A percentile compares a stretch with the other conserved stretches of the same genome.
Evolutionary conservation across 495 filamentous ascomycete genomes (phyloP).

Genomic region (Cladorrhinum samala): DNA sequence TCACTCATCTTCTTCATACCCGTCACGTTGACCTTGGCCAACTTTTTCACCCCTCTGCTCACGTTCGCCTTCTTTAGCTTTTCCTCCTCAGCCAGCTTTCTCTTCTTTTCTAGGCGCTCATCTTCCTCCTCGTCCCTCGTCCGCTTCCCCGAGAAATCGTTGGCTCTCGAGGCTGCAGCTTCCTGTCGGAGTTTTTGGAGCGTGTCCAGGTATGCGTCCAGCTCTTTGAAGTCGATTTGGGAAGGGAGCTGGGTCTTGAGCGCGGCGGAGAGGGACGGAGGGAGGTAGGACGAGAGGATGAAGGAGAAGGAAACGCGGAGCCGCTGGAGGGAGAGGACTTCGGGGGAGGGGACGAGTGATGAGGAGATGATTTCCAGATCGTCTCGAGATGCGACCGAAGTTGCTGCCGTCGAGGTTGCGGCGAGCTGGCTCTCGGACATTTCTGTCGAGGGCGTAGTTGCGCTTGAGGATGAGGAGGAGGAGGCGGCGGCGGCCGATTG

Average conservation of each 20-base stretch:
- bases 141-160: conserved; percentile 74
- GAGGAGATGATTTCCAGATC: conserved; percentile 22
- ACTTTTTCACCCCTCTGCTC: conserved; percentile 64
- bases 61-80: conserved; percentile 59
- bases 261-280: conserved; percentile 41
- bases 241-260: conserved; percentile 46
- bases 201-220: conserved; percentile 60
- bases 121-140: conserved; percentile 66
- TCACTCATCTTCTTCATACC: conserved; percentile 98
- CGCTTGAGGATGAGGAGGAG: too few relatives aligned
- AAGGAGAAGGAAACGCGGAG: conserved; percentile 72
- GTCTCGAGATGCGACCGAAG: conserved; percentile 30
- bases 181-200: conserved; percentile 61
- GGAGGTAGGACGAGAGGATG: conserved; percentile 65
- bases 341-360: conserved; percentile 44
- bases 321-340: conserved; percentile 57
- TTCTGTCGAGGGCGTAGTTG: too few relatives aligned
- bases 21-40: conserved; percentile 80
- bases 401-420: conserved; percentile 35
- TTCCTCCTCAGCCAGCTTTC: conserved; percentile 57
- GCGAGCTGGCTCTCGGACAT: background rate
- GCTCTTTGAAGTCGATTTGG: conserved; percentile 55
- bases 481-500: too few relatives aligned
- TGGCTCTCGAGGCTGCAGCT: conserved; percentile 56
- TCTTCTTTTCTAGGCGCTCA: conserved; percentile 70